Conservation (phyloP, 148 eudicot species). For the Nyssa sinensis region DNA sequence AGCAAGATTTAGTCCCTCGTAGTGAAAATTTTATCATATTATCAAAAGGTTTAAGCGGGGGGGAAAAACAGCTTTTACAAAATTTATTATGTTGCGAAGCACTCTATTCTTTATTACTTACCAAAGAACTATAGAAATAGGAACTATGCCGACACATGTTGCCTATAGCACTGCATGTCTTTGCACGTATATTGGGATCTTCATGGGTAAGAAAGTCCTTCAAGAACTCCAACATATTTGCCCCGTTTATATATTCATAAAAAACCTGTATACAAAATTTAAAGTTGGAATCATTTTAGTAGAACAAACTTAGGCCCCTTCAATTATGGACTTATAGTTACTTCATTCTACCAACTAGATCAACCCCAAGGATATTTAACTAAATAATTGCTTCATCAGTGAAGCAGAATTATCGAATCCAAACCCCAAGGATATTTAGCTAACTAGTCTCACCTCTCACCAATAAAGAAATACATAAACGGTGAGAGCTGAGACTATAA, state of each 20-base stretch:
- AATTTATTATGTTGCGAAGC: not conserved
- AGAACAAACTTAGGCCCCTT: not conserved
- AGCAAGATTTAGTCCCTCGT: constrained; percentile 1
- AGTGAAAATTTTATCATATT: not conserved
- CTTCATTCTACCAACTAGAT: not conserved
- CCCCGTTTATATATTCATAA: constrained; percentile 69
- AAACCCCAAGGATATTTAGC: no score
- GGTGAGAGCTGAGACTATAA: not conserved
- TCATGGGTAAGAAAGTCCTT: constrained; percentile 72
- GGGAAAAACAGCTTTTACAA: no score
- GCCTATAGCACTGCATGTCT: constrained; percentile 90
- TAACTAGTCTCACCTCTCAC: not conserved
- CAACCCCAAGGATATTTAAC: not conserved
- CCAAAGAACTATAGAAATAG: constrained; percentile 79
- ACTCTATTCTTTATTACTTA: constrained; percentile 23
- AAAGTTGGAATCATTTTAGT: not conserved
- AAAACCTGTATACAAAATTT: constrained; percentile 54
- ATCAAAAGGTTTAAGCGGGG: not conserved
- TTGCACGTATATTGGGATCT: constrained; percentile 81
- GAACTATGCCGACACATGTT: constrained; percentile 96
- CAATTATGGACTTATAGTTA: not conserved
- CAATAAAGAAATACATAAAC: not conserved
- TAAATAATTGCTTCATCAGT: not conserved
- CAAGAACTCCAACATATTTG: constrained; percentile 62
- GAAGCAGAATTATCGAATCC: not conserved